These are phyloP conservation scores for Salix exigua DNA, from an alignment of 345 rosid species.

Conservation along the genomic window DNA sequence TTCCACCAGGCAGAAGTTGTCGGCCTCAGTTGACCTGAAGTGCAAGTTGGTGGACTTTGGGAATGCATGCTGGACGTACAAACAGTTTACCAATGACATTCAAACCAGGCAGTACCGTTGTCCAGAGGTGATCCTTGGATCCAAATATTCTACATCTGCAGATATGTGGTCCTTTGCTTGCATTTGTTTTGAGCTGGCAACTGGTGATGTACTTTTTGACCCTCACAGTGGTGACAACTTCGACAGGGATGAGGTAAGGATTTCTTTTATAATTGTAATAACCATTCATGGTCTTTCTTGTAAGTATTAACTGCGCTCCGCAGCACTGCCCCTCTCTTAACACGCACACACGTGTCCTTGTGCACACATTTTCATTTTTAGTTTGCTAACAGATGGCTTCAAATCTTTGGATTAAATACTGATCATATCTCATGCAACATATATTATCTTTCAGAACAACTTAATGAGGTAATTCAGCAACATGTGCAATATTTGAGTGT, in stretches of 20 bases:
- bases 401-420: neutral
- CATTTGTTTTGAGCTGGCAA: slow-evolving; percentile 75
- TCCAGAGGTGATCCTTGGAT: slow-evolving; percentile 72
- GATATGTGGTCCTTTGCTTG: slow-evolving; percentile 83
- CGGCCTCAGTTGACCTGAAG: slow-evolving; percentile 45
- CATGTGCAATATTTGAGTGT: neutral
- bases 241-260: slow-evolving; percentile 69
- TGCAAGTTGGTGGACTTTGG: slow-evolving; percentile 81
- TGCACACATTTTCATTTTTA: neutral
- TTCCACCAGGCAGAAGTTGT: slow-evolving; percentile 43
- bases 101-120: slow-evolving; percentile 77
- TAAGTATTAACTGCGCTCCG: neutral
- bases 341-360: neutral
- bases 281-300: neutral
- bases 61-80: slow-evolving; percentile 79
- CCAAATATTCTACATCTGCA: slow-evolving; percentile 72
- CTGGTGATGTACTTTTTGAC: slow-evolving; percentile 73
- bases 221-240: slow-evolving; percentile 70
- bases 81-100: slow-evolving; percentile 70
- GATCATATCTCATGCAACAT: neutral
- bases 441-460: neutral
- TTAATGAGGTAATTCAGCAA: neutral
- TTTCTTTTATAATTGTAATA: slow-evolving; percentile 3
- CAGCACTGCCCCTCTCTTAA: neutral
- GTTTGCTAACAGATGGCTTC: neutral